Evolutionary conservation across 768 basidiomycete genomes (phyloP), one percentile per base, ranked within the genome.

Genomic region (Leccinum arenicola): DNA sequence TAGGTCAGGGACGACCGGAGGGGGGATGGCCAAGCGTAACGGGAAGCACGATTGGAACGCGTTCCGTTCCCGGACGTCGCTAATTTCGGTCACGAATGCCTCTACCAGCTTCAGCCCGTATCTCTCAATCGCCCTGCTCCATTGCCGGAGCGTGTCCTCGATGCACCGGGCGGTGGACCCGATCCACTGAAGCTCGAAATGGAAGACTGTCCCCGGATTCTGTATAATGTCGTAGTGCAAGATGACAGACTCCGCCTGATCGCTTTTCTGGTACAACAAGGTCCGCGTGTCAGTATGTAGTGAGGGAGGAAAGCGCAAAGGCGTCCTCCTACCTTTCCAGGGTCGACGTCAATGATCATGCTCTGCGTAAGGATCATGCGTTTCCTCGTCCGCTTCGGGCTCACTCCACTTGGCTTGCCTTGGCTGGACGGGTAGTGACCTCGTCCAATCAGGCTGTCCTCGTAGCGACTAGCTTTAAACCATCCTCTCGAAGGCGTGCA

Each of bases 161-260:
- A 98, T 90, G 62, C 87, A 88, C 21, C 91, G 84, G 23, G 95
- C 93, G 1, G 94, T 95, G 2, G 95, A 90, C 3, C 93, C 95
- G 43, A 98, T 88, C 96, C 97, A 99, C 61, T 96, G 92, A 29
- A 99, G 79, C 73, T 99, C 95, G 66, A 98, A 95, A 73, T 98
- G 96, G 76, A 97, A 97, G 59, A 91, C 92, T 29, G 89, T 96
- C n/a, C 80, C 84, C 0, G 93, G 91, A 68, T 98, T 98, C 72
- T 98, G 96, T 54, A 96, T 90, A 57, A 97, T 84, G 74, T 98
- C 97, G 72, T 95, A 87, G 70, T 98, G 95, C 25, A 98, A 78
- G 31, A 95, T 82, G 17, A 92, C 90, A 3, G 87, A 83, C 73
- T 97, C 95, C 1, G 93, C 91, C 66, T 93, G 88, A 71, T 92